A percentile compares a stretch with the other conserved stretches of the same genome.
Evolutionary conservation across 805 yeast genomes (phyloP).

Genomic region (Lachancea waltii): DNA sequence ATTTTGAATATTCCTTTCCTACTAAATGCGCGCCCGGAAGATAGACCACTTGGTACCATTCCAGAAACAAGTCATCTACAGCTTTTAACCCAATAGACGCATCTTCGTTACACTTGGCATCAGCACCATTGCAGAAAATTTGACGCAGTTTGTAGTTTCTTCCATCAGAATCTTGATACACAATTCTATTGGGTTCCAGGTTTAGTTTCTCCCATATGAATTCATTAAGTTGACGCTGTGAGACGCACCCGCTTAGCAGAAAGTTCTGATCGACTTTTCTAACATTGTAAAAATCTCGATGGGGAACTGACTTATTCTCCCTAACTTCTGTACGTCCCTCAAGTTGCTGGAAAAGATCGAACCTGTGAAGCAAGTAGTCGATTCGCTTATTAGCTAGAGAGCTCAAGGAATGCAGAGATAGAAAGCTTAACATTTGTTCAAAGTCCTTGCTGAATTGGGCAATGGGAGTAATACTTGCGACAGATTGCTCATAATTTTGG

Average conservation of each 20-base stretch:
- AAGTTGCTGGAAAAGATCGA: conserved; percentile 32
- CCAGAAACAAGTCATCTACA: conserved; percentile 27
- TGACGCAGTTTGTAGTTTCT: conserved; percentile 21
- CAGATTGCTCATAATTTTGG: background rate
- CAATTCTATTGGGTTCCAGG: conserved; percentile 33
- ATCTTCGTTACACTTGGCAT: conserved; percentile 14
- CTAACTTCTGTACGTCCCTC: conserved; percentile 33
- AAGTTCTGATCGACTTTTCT: conserved; percentile 70
- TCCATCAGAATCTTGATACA: conserved; percentile 23
- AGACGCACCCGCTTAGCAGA: conserved; percentile 25
- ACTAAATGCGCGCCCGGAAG: conserved; percentile 22
- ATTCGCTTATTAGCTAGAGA: conserved; percentile 26
- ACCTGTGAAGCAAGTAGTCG: conserved; percentile 31
- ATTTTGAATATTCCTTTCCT: conserved; percentile 16
- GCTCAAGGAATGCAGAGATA: conserved; percentile 15
- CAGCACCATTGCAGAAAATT: conserved; percentile 17
- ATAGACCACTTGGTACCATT: conserved; percentile 22
- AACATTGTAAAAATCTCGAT: conserved; percentile 76
- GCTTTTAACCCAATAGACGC: conserved; percentile 27
- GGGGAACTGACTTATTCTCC: conserved; percentile 36
- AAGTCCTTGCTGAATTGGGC: conserved; percentile 29
- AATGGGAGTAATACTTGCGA: background rate
- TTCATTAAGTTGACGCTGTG: conserved; percentile 30
- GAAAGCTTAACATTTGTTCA: conserved; percentile 17
- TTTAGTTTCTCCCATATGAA: conserved; percentile 35